Evolutionary conservation across 139 green algal genomes (phyloP), one percentile per base, ranked within the genome.

Genomic region (Chlorella sorokiniana): DNA sequence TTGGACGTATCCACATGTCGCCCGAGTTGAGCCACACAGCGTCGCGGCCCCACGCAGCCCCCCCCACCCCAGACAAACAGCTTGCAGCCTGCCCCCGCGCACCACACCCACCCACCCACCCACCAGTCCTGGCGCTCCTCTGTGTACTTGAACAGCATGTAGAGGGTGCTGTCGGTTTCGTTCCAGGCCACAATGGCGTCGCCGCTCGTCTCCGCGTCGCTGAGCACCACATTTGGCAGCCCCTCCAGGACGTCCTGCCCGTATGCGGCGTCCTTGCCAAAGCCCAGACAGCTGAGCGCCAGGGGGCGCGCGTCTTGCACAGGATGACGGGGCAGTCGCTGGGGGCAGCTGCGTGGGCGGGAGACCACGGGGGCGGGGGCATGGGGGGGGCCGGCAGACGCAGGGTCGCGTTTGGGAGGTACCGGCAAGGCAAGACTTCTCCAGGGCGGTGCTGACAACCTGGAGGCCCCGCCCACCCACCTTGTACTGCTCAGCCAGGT

Each of bases 301-400:
- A 48, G 65, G 14, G 25, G 45, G 0, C 1, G 4, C 52, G 11
- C 14, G 59, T 56, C 76, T 80, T 86, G 76, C 81, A 86, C 7
- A 86, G 67, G n/a, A 86, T 67, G 9, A 68, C 31, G 29, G 81
- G 81, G 81, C 81, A 86, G 31, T 68, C 48, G n/a, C 59, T 56
- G 3, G n/a, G n/a, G 70, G 70, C 70, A 77, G 52, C 48, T 77
- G 70, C 18, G 23, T 29, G 18, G 23, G 56, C 16, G n/a, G 16
- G 48, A 16, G 16, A 59, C 11, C 11, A 59, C 16, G 48, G 48
- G 14, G 16, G 48, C 48, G 48, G 11, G 48, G 48, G 48, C 48
- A 59, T 59, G 48, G 48, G 48, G 48, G 48, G 16, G n/a, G n/a
- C n/a, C n/a, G n/a, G n/a, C n/a, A n/a, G n/a, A n/a, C n/a, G n/a